Conservation (phyloP, 176 grass and related monocot species). For the Raddia guianensis region DNA sequence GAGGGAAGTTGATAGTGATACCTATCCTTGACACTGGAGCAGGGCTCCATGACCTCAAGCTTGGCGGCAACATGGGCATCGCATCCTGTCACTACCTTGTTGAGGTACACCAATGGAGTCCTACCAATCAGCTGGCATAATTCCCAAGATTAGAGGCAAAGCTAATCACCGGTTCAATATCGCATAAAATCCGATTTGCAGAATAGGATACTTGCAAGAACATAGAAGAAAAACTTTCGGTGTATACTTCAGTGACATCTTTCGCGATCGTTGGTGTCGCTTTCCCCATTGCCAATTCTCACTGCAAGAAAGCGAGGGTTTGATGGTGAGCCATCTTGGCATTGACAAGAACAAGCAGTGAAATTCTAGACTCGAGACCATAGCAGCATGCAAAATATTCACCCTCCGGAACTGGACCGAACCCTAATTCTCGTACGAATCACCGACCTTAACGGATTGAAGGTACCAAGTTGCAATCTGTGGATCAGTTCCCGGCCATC, state of each 20-base stretch:
- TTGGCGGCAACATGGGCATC: conserved; percentile 50
- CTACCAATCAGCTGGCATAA: conserved; percentile 50
- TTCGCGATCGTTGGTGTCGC: conserved; percentile 32
- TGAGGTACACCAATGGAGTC: conserved; percentile 57
- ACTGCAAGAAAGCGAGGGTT: not conserved
- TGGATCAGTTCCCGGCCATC: not conserved
- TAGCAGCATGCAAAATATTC: not conserved
- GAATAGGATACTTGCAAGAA: not conserved
- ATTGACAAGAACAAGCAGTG: not conserved
- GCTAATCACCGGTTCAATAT: not conserved
- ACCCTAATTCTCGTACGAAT: not conserved
- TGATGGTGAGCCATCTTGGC: not conserved
- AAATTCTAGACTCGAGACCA: not conserved
- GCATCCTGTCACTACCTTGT: conserved; percentile 49
- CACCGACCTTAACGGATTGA: not conserved
- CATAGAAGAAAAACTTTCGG: not conserved
- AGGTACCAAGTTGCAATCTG: not conserved
- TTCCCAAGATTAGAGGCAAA: not conserved
- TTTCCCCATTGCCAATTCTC: conserved; percentile 38
- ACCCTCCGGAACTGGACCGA: not conserved
- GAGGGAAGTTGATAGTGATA: not conserved
- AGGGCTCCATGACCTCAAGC: conserved; percentile 66
- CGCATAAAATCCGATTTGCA: not conserved
- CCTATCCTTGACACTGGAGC: conserved; percentile 72
- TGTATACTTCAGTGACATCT: conserved; percentile 47